Evolutionary conservation across 2,329 filamentous ascomycete genomes (phyloP).

Genomic region (Phyllosticta paracitricarpa): DNA sequence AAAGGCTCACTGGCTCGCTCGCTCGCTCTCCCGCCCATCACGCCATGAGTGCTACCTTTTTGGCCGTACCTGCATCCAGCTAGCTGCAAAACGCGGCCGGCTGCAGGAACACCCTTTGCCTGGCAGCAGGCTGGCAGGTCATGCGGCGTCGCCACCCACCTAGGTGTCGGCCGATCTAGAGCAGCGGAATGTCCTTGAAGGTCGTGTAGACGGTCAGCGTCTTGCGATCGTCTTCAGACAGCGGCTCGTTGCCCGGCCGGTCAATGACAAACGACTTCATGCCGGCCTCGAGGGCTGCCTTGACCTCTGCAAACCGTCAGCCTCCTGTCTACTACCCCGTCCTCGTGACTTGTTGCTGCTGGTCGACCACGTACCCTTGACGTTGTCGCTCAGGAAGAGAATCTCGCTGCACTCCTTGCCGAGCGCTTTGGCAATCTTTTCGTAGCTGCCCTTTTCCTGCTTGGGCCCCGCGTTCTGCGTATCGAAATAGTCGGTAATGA

Average conservation of each 20-base stretch:
- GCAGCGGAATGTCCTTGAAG: constrained; percentile 8
- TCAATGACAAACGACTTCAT: constrained; percentile 36
- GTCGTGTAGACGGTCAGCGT: constrained; percentile 6
- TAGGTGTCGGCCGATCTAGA: neutral
- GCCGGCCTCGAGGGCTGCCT: constrained; percentile 33
- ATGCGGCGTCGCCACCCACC: neutral
- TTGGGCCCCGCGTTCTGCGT: constrained; percentile 73
- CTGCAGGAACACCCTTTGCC: neutral
- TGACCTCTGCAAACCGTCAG: constrained; percentile 29
- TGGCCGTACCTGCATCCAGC: neutral
- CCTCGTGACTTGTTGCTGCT: neutral
- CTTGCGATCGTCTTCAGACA: constrained; percentile 26
- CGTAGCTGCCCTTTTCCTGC: constrained; percentile 56
- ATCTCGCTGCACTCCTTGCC: constrained; percentile 44
- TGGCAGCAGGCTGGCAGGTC: neutral
- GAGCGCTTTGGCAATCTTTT: constrained; percentile 47
- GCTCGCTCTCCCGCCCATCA: neutral
- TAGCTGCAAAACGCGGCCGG: neutral
- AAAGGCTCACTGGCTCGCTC: too few relatives aligned
- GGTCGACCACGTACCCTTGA: constrained; percentile 37
- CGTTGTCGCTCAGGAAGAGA: constrained; percentile 75
- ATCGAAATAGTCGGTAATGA: constrained; percentile 49
- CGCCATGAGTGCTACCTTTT: neutral
- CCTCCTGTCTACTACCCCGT: constrained; percentile 2
- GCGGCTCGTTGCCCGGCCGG: constrained; percentile 59